Conservation (phyloP, 2,329 filamentous ascomycete genomes). For the Curvularia sp. region DNA sequence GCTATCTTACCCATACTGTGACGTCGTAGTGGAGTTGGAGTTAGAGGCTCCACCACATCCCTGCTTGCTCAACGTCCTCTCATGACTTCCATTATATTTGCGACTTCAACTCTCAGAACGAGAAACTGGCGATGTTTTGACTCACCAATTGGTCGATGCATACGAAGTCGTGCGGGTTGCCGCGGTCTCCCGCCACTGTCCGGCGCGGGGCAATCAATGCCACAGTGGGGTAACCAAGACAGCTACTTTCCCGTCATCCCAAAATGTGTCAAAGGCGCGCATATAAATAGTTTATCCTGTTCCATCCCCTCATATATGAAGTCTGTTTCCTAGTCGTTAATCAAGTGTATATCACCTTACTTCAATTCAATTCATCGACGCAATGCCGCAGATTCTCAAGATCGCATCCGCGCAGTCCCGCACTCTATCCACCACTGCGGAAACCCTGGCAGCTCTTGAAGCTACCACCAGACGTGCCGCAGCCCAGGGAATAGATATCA, state of each 20-base stretch:
- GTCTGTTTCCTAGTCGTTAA: neutral
- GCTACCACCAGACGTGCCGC: constrained; percentile 70
- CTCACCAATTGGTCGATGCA: neutral
- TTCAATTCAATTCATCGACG: neutral
- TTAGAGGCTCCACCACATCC: constrained; percentile 11
- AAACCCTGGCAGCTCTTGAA: constrained; percentile 72
- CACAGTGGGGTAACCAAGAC: constrained; percentile 9
- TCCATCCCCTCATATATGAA: neutral
- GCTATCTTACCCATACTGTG: constrained; percentile 6
- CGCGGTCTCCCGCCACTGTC: neutral
- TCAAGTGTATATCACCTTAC: neutral
- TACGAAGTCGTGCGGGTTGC: neutral
- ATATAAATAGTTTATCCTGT: neutral
- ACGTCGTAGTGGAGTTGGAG: constrained; percentile 19
- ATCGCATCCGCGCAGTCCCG: constrained; percentile 59
- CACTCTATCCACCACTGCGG: constrained; percentile 55
- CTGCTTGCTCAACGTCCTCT: neutral
- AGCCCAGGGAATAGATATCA: constrained; percentile 65
- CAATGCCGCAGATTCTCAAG: constrained; percentile 55
- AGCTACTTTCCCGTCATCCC: neutral
- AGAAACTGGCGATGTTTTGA: neutral
- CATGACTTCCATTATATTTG: neutral
- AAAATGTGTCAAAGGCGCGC: neutral
- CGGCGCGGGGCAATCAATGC: constrained; percentile 4
- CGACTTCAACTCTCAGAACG: neutral